Evolutionary conservation across 345 rosid genomes (phyloP).

Genomic region (Eucalyptus marginata): DNA sequence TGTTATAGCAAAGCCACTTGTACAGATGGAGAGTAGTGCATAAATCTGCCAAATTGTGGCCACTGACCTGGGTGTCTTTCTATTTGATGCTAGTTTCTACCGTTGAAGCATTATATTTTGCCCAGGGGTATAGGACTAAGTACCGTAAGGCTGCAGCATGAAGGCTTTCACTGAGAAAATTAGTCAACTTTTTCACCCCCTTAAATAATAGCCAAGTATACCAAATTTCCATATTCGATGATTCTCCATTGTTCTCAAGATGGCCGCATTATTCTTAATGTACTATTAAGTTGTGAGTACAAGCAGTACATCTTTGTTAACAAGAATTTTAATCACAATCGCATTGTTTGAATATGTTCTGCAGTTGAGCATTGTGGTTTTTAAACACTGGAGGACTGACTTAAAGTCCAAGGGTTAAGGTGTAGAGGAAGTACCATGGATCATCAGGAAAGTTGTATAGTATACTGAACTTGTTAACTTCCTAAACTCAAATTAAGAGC

Average conservation of each 20-base stretch:
- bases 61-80: background rate
- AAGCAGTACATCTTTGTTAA: background rate
- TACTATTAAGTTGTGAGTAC: background rate
- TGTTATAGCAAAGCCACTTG: background rate
- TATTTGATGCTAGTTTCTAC: background rate
- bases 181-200: background rate
- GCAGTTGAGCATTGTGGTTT: background rate
- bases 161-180: background rate
- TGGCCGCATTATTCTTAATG: background rate
- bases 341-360: background rate
- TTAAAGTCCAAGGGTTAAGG: background rate
- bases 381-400: background rate
- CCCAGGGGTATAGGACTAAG: background rate
- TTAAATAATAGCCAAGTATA: background rate
- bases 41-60: background rate
- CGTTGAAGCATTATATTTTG: background rate
- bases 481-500: background rate
- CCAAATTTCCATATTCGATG: background rate
- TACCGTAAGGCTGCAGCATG: background rate
- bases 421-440: background rate
- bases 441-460: background rate
- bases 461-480: background rate
- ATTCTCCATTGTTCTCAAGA: background rate
- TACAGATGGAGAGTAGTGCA: background rate
- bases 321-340: background rate